Evolutionary conservation across 768 basidiomycete species (phyloP), one percentile per base, ranked within the genome.

Genomic region (Plicaturopsis crispa): DNA sequence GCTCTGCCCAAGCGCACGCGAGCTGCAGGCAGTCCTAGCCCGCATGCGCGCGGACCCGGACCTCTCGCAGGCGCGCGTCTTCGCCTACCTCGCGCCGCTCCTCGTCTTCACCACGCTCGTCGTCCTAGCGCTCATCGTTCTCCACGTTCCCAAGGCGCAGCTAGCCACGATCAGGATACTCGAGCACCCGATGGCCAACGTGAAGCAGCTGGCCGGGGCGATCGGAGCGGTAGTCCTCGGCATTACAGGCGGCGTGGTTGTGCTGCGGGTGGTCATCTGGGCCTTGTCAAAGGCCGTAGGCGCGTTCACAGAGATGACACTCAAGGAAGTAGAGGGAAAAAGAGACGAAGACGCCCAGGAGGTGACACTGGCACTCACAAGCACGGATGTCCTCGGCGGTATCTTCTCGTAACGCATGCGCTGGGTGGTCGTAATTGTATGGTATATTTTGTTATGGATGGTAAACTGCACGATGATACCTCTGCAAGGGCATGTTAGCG

Each of bases 101-200:
- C 39, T 42, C 19, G 13, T 37, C 5, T 45, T 45, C 23, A 19
- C 28, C 3, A 42, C 28, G 10, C n/a, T 38, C 43, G 17, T 45
- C 3, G 36, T 23, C 14, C 8, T 28, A 8, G 14, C 10, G 26
- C 14, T 28, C 14, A 14, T 28, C 10, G 26, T 28, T 28, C 10
- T 28, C 26, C 8, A 14, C 8, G 26, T 14, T 8, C 10, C 26
- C 8, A 8, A 28, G 14, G 10, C 8, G 26, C 8, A 8, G 26
- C 14, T 28, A 8, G 26, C 26, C 14, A 28, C 10, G 10, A 28
- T 8, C 8, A 28, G 14, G 26, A 8, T 28, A 14, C 26, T 28
- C 8, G 8, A 14, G 26, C 26, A 28, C 10, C 26, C 8, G 26
- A 14, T 8, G 26, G 14, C 26, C 8, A 8, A 28, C 26, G 10